Base-by-base conservation (phyloP, 257 asterid genomes). In the Cruciata laevipes region DNA sequence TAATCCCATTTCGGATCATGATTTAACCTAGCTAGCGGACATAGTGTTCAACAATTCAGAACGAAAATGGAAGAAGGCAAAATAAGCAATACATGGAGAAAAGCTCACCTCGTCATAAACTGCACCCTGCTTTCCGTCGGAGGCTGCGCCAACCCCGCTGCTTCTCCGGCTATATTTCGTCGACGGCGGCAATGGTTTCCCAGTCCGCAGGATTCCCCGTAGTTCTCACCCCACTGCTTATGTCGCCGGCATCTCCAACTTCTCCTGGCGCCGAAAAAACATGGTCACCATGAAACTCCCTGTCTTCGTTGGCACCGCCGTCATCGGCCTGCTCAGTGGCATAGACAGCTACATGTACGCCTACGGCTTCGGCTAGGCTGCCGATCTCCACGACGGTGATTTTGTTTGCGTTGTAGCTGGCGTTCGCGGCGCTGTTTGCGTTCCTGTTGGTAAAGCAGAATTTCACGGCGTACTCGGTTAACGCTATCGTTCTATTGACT, bases 161-260 rank as follows among this genome's bases (percentile, higher is more conserved):
- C 27, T 73, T 64, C 53, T 70, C 25, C 78, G 81, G 13, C 81
- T 77, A 32, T 73, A 77, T 27, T 78, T 75, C 68, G 30, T 71
- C 56, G 72, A 75, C n/a, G 80, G 83, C 17, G 83, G 83, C 55
- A 40, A 2, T 78, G 83, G 83, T 68, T 78, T 9, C 71, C 83
- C 0, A 75, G 73, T 47, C 80, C 61, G 67, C 55, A 2, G 77
- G 72, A 2, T 78, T 73, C 60, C 79, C 82, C 0, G 37, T 74
- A 23, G 63, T 49, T 21, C 31, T 71, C 56, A 52, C 74, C 21
- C 77, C 74, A 2, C 69, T 78, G 11, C 1, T 31, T n/a, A n/a
- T n/a, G n/a, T n/a, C n/a, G n/a, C n/a, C n/a, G n/a, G n/a, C 3
- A 35, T 72, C 20, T 6, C 73, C 61, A 72, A 75, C 58, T 20